Base-by-base conservation (phyloP, 768 basidiomycete genomes). In the Pseudohyphozyma bogoriensis region DNA sequence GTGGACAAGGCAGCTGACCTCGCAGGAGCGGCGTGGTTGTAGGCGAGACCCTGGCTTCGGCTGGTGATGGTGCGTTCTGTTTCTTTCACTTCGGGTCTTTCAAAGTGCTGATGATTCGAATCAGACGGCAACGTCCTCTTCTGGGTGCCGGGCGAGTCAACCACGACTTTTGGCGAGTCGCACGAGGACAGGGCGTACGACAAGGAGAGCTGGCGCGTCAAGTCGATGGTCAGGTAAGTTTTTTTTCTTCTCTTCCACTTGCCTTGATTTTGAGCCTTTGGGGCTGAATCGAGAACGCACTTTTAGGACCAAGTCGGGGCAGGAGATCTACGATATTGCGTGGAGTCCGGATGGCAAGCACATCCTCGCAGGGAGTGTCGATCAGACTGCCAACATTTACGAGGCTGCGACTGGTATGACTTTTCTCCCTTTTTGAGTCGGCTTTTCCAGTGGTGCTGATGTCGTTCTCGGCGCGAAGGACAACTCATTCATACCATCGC, bases 341-440 rank as follows among this genome's bases (percentile, higher is more conserved):
- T 99, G 95, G 95, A 90, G 88, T 66, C 95, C 95, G 0, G 85
- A 86, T 22, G 90, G 93, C 35, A 88, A 92, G 64, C 93, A 88
- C 65, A 81, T 99, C 59, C 80, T 99, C 45, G 85, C 90, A n/a
- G 95, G 95, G 6, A 90, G 89, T 72, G 97, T 93, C 11, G 95
- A 99, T 73, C 96, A 96, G 67, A 85, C 85, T 8, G 92, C 93
- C 0, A 77, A 89, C 51, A 83, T 96, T 39, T 92, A 86, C 74
- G 79, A 83, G 22, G 78, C 83, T 5, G 77, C 74, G 13, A 87
- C 90, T 69, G 88, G 87, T 86, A 65, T 52, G 79, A 70, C 28
- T 51, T 46, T 52, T 51, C 36, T 36, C 54, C 40, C 42, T 28
- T 36, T 18, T 44, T 42, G 33, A 56, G 50, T 55, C 16, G 28